Percentiles rank a stretch among this genome's conserved stretches.
These are phyloP conservation scores for Arachis stenosperma DNA, from an alignment of 306 rosid species.

Conservation along the genomic window DNA sequence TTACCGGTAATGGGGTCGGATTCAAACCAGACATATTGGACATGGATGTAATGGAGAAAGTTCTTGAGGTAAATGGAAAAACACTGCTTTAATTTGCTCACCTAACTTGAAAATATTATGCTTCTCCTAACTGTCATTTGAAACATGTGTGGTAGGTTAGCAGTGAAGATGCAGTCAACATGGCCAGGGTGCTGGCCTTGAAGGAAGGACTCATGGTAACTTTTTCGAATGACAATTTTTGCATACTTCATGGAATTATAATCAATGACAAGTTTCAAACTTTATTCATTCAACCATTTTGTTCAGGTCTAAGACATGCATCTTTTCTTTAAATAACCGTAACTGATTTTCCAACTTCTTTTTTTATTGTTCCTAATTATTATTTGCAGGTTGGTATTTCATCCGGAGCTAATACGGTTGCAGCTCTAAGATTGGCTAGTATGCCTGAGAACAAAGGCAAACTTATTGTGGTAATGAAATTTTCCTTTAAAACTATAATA, in stretches of 20 bases:
- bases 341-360: constrained; percentile 4
- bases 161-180: constrained; percentile 88
- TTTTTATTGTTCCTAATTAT: background rate
- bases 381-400: constrained; percentile 90
- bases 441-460: constrained; percentile 94
- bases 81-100: too few species aligned
- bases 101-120: constrained; percentile 11
- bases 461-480: constrained; percentile 82
- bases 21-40: constrained; percentile 97
- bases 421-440: constrained; percentile 79
- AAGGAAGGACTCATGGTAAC: constrained; percentile 95
- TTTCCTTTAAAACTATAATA: constrained; percentile 9
- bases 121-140: constrained; percentile 33
- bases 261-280: constrained; percentile 20
- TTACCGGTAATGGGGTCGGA: constrained; percentile 92
- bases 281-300: constrained; percentile 8
- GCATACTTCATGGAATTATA: background rate
- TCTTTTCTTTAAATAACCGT: background rate
- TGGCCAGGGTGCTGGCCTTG: constrained; percentile 90
- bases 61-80: constrained; percentile 71
- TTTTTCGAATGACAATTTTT: constrained; percentile 22
- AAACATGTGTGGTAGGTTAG: constrained; percentile 62
- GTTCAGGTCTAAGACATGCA: constrained; percentile 1
- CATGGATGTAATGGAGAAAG: constrained; percentile 91
- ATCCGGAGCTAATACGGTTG: constrained; percentile 93